Base-by-base conservation (phyloP, 179 eudicot species). In the Silene noctiflora region DNA sequence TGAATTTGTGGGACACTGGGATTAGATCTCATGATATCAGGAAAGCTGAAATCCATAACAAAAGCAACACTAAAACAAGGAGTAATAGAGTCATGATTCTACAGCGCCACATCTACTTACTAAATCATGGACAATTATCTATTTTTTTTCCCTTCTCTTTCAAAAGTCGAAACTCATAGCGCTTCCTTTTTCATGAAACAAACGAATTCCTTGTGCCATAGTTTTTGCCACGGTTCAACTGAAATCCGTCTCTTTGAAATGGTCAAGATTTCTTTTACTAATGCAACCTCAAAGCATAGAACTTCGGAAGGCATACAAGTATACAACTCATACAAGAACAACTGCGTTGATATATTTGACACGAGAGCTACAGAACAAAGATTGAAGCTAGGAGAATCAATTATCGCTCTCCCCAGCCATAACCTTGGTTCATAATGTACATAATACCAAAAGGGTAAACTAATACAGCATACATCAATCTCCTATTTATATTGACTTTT, bases 371-470 rank as follows among this genome's bases (percentile, higher is more conserved):
- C 74, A 76, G 72, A 73, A 64, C 73, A 77, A 76, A 84, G 84
- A 76, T 80, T 65, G 84, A 69, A 80, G 75, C 77, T 63, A 77
- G 53, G 75, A 67, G 81, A 85, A 55, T 75, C 83, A 72, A 73
- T 79, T 76, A 27, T 21, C 76, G 24, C 66, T 48, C 63, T 74
- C 14, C 82, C 69, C 76, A 33, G 44, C 25, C 64, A 75, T 70
- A 71, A 61, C 77, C 83, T 66, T 64, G 75, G 46, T 78, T 24
- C 74, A 62, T 75, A 83, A 70, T 80, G 71, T 77, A 79, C 81
- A 75, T 53, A 74, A 80, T 66, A 84, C 89, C 79, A 77, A 78
- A 79, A 67, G 69, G 46, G 78, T 77, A 82, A 75, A 83, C 65
- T 74, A 73, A 55, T 56, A 55, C 78, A 83, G 21, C 84, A 84